Evolutionary conservation across 2,329 filamentous ascomycete species (phyloP), one percentile per base, ranked within the genome.

Genomic region (Pseudogymnoascus sp.): DNA sequence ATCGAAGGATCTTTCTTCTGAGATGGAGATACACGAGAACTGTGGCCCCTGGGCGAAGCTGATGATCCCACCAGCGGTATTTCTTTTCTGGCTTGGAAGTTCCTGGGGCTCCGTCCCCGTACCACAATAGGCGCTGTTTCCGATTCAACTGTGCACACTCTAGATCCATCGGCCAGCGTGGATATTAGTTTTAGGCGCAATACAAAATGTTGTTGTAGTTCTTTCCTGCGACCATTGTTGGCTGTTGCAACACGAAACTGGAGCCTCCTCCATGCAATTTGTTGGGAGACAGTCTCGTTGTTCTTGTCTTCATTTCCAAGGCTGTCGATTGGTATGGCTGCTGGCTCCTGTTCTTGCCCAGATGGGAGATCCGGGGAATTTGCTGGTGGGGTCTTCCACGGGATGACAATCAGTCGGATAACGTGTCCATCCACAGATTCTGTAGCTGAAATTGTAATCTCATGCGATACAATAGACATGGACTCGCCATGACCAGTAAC

Each of bases 201-300:
- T 9, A 96, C 87, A 74, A 97, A 97, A 76, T 97, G 93, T 72
- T 97, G 93, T 73, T 97, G 93, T 52, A 97, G 82, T 74, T 97
- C 93, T 77, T 96, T 96, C 66, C 93, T 83, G 64, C 93, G 86
- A 9, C 93, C 93, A 73, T 97, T 97, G 77, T 97, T 97, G 62
- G 93, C 93, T 7, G 93, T 97, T 16, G 93, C 93, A 80, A 88
- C 96, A 69, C 93, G 84, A 72, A 97, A 97, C 71, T 97, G 93
- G 65, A 97, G 77, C 63, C 93, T 84, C 70, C 94, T 92, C 91
- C 93, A 97, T 55, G 92, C 91, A 66, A 97, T 92, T 4, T 92
- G 92, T 69, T 96, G 96, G 49, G 90, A 92, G 14, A 91, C 90
- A 67, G 89, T 93, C 67, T 96, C 92, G 66, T 85, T 83, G 11